Evolutionary conservation across 352 stramenopile species (phyloP), one percentile per base, ranked within the genome.

Genomic region (Blastocystis sp.): DNA sequence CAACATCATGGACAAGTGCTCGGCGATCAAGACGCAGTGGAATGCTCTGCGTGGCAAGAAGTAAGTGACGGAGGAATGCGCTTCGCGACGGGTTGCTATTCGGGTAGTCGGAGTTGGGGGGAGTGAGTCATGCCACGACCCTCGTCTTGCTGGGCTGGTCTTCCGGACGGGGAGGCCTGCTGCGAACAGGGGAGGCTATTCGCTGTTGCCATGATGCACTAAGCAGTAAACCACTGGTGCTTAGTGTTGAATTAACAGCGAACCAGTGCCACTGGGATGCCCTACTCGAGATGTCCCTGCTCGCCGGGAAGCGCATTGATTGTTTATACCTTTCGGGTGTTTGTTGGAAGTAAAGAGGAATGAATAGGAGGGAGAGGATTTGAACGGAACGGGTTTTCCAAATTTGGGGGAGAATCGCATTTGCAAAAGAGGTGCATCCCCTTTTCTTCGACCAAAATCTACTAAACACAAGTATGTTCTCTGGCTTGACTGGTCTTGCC

Each of bases 1-100:
- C 19, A 77, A 87, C 34, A 67, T 87, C n/a, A 74, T 77, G 65
- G 60, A 67, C 53, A 87, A 87, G 77, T 87, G 77, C 65, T 2
- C 19, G 59, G 65, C 40, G 10, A 87, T 87, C 45, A 77, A 62
- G 62, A 10, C 53, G 3, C 77, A 87, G 65, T 87, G 77, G 77
- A 79, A 69, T 5, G 21, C 14, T 11, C 48, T 65, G 2, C 70
- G 70, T 66, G 70, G 70, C 23, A 81, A 66, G 14, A 74, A 74
- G 64, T 74, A 74, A 53, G 9, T n/a, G 64, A 14, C 40, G 34
- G 7, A 17, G 34, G 64, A 3, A 74, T n/a, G 23, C 19, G 41
- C 17, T 34, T 34, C 4, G 4, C 41, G 67, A 21, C 41, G 52
- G 43, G 65, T 45, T 45, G 38, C 41, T 11, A 45, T 45, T 64